Conservation (phyloP, 2,329 filamentous ascomycete genomes). For the Fusarium penzigii region DNA sequence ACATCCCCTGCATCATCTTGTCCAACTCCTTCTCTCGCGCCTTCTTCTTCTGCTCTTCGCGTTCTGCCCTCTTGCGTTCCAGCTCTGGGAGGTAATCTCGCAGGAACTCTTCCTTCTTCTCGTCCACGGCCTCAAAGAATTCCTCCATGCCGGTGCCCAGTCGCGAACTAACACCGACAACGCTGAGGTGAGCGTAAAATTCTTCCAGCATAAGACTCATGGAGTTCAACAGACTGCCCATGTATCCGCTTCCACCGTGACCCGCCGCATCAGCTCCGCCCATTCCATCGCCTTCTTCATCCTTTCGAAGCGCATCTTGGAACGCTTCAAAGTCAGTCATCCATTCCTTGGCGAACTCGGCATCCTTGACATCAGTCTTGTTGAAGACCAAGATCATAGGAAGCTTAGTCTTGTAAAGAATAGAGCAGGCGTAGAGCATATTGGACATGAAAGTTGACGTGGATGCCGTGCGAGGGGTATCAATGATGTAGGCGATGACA, state of each 20-base stretch:
- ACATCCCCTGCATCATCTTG: slow-evolving; percentile 94
- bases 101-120: slow-evolving; percentile 86
- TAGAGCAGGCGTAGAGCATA: slow-evolving; percentile 98
- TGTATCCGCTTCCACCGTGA: slow-evolving; percentile 84
- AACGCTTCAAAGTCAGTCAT: slow-evolving; percentile 99
- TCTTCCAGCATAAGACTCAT: slow-evolving; percentile 98
- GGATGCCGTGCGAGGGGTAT: slow-evolving; percentile 89
- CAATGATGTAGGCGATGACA: slow-evolving; percentile 95
- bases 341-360: slow-evolving; percentile 93
- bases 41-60: slow-evolving; percentile 72
- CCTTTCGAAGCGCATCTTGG: slow-evolving; percentile 77
- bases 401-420: slow-evolving; percentile 97
- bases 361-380: slow-evolving; percentile 95
- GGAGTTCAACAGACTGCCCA: slow-evolving; percentile 92
- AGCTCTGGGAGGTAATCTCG: slow-evolving; percentile 91
- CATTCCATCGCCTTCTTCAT: slow-evolving; percentile 77
- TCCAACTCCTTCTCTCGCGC: slow-evolving; percentile 79
- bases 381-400: slow-evolving; percentile 99
- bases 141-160: slow-evolving; percentile 89
- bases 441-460: slow-evolving; percentile 99
- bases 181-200: slow-evolving; percentile 91
- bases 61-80: slow-evolving; percentile 72
- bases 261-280: slow-evolving; percentile 70
- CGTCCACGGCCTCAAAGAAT: slow-evolving; percentile 86
- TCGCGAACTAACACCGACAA: slow-evolving; percentile 92